A percentile compares a stretch with the other conserved stretches of the same genome.
Conservation (phyloP, 148 eudicot genomes). For the Nepenthes mirabilis region DNA sequence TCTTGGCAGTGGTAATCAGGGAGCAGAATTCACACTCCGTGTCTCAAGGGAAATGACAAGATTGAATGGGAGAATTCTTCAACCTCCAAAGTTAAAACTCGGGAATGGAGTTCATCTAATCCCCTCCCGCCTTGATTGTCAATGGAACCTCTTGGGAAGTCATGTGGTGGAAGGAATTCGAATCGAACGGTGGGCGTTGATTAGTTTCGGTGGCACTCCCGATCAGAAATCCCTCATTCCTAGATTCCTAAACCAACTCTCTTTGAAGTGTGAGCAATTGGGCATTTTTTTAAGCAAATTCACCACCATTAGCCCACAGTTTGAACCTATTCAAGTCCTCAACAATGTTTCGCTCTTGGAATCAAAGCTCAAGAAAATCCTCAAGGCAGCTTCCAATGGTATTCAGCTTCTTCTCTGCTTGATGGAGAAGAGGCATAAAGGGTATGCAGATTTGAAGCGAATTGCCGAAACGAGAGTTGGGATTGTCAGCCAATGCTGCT, state of each 20-base stretch:
- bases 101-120: conserved; percentile 48
- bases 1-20: conserved; percentile 55
- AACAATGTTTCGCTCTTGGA: conserved; percentile 52
- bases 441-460: conserved; percentile 83
- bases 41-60: conserved; percentile 70
- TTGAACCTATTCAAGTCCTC: conserved; percentile 72
- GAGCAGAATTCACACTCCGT: conserved; percentile 56
- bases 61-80: conserved; percentile 73
- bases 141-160: conserved; percentile 83
- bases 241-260: conserved; percentile 57
- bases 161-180: conserved; percentile 77
- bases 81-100: conserved; percentile 81
- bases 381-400: conserved; percentile 36
- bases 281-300: conserved; percentile 63
- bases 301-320: conserved; percentile 43
- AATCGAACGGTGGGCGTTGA: conserved; percentile 65
- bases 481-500: conserved; percentile 76
- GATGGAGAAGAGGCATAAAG: conserved; percentile 95
- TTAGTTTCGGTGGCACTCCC: conserved; percentile 68
- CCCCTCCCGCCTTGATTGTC: conserved; percentile 65
- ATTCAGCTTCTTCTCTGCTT: conserved; percentile 71
- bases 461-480: conserved; percentile 84
- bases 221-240: conserved; percentile 56
- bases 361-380: conserved; percentile 50
- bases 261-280: conserved; percentile 63